Evolutionary conservation across 768 basidiomycete species (phyloP).

Genomic region (Coprinopsis sp.): DNA sequence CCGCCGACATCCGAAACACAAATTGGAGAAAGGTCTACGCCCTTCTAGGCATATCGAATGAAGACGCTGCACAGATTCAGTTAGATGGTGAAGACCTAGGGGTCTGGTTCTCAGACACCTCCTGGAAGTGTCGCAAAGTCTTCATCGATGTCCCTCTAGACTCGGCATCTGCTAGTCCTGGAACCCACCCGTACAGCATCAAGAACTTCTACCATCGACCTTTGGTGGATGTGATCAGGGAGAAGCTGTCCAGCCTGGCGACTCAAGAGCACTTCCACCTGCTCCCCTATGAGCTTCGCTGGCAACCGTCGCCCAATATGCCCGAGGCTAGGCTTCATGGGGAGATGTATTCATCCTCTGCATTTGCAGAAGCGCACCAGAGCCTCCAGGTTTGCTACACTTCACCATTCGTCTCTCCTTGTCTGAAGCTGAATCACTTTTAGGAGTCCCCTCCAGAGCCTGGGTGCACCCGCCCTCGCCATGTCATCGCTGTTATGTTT

Average conservation of each 20-base stretch:
- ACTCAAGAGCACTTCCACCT: constrained; percentile 11
- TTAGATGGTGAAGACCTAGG: too few relatives aligned
- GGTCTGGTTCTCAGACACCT: too few relatives aligned
- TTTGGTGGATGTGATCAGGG: not conserved
- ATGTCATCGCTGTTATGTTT: constrained; percentile 21
- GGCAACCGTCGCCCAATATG: constrained; percentile 1
- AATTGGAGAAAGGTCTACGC: too few relatives aligned
- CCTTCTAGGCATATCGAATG: too few relatives aligned
- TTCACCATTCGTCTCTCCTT: not conserved
- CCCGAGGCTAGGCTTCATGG: constrained; percentile 11
- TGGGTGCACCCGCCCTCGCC: constrained; percentile 13
- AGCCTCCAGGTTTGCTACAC: constrained; percentile 1
- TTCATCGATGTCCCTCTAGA: constrained; percentile 3
- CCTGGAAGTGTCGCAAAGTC: too few relatives aligned
- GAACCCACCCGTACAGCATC: not conserved
- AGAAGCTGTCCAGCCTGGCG: not conserved
- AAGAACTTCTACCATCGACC: constrained; percentile 2
- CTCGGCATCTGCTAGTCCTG: not conserved
- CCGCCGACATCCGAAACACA: too few relatives aligned
- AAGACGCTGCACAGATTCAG: too few relatives aligned
- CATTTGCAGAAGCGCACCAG: constrained; percentile 15
- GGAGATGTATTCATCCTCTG: constrained; percentile 18
- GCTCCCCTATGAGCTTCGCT: constrained; percentile 12
- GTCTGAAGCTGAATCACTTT: not conserved
- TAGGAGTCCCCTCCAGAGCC: not conserved